Evolutionary conservation across 495 filamentous ascomycete species (phyloP), one percentile per base, ranked within the genome.

Genomic region (Neurospora sp.): DNA sequence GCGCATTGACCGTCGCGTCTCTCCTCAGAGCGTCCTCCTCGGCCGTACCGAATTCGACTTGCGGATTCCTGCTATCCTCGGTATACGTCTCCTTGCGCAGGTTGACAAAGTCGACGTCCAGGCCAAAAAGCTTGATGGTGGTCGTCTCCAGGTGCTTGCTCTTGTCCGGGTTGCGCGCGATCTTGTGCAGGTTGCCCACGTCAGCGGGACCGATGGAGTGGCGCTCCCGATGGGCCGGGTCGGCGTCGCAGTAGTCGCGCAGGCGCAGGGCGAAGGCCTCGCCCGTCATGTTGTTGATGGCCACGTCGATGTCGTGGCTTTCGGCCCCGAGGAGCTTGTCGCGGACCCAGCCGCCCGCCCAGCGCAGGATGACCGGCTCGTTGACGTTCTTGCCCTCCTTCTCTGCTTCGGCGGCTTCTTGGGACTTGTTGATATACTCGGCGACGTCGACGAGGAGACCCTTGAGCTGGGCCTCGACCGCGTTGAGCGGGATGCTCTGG

Each of bases 261-360:
- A 91, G 79, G 75, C 92, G 89, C 71, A 92, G 81, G n/a, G 88
- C 86, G 79, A 98, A 98, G 37, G 91, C 86, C 77, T 91, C 91
- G 60, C 96, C 96, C 0, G 95, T 98, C 94, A 98, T 96, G 71
- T 87, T 91, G 84, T 95, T 96, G 84, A 99, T 97, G 38, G 92
- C 93, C 44, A 95, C 92, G 79, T 99, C 96, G 75, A 99, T 97
- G 77, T 99, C 96, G 79, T 96, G 88, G 79, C 93, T 96, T 39
- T 83, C 84, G 37, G 91, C 83, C 10, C 91, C 92, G 2, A 99
- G 87, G 10, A 99, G 87, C 85, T 97, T 98, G 85, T 99, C 96
- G 46, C 96, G 90, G 38, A 99, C 96, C 96, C 96, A 99, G n/a
- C 96, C 96, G 49, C 96, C 96, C 14, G 96, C 95, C 83, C 95